Base-by-base conservation (phyloP, 2,329 filamentous ascomycete species). In the Aspergillus pseudotamarii region DNA sequence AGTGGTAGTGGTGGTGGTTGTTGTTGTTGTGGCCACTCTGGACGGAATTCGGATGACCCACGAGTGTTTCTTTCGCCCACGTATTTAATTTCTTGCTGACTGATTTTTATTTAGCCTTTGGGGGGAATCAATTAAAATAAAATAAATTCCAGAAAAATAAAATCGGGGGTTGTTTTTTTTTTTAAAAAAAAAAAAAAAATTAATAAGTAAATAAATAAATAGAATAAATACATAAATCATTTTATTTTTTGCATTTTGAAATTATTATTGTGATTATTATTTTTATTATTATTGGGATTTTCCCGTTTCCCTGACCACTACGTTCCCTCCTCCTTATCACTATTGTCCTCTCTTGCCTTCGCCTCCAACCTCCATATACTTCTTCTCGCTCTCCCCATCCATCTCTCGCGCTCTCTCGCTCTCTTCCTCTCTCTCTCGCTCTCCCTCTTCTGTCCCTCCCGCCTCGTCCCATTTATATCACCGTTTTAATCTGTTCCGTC, bases 391-490 rank as follows among this genome's bases (percentile, higher is more conserved):
- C 38, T 28, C 43, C 23, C 43, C 26, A 30, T 48, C 45, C 54
- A 55, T 36, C 34, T 36, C 34, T 36, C 12, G 14, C 34, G 5
- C 38, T 23, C 43, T 50, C 60, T 51, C 53, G 21, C 30, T 54
- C 63, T 68, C 63, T 54, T 57, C 59, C 38, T 50, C 58, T 58
- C 57, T 59, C 41, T 56, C 34, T 59, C 50, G 51, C 32, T 56
- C 36, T 23, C 30, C 55, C 23, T 32, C 50, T 60, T 61, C 46
- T 59, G 57, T 62, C 60, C 57, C 64, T 61, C 61, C 62, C 58
- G 62, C 54, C 64, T 59, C 61, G 61, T 62, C 61, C 60, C 48
- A 28, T 60, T 81, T 81, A 81, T 84, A 78, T 81, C 80, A 80
- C 84, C 84, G 75, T 82, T 76, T 84, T 64, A 61, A 63, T 57